These are phyloP conservation scores for Balakata baccata DNA, from an alignment of 345 rosid genomes.

Conservation along the genomic window DNA sequence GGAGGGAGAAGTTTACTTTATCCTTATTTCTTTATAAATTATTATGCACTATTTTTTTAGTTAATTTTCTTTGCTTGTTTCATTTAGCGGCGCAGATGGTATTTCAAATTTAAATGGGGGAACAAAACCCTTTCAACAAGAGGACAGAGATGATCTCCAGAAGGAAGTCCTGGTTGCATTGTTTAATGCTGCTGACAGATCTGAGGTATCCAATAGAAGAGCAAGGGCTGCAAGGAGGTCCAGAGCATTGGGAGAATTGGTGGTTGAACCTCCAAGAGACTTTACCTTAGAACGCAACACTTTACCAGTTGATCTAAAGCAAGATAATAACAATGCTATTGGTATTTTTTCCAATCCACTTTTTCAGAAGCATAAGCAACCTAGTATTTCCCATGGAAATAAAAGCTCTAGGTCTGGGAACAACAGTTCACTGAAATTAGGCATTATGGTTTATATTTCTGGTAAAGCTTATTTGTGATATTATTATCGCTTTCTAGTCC, in stretches of 20 bases:
- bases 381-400: neutral
- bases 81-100: constrained; percentile 7
- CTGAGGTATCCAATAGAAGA: constrained; percentile 32
- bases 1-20: neutral
- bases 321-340: constrained; percentile 33
- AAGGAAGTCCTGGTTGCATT: constrained; percentile 49
- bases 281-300: constrained; percentile 22
- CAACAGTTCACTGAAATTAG: neutral
- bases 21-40: neutral
- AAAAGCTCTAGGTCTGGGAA: neutral
- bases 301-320: constrained; percentile 6
- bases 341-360: neutral
- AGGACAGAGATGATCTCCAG: constrained; percentile 34
- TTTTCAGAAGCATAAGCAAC: constrained; percentile 13
- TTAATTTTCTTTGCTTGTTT: neutral
- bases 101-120: constrained; percentile 23
- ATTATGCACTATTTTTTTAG: neutral
- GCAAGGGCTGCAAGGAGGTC: constrained; percentile 27
- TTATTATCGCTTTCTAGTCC: no score
- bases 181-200: constrained; percentile 37
- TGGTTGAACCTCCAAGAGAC: constrained; percentile 36
- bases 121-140: constrained; percentile 18
- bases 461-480: no score
- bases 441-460: no score
- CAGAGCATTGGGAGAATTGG: constrained; percentile 30